Evolutionary conservation across 2,329 filamentous ascomycete genomes (phyloP).

Genomic region (Colletotrichum sp.): DNA sequence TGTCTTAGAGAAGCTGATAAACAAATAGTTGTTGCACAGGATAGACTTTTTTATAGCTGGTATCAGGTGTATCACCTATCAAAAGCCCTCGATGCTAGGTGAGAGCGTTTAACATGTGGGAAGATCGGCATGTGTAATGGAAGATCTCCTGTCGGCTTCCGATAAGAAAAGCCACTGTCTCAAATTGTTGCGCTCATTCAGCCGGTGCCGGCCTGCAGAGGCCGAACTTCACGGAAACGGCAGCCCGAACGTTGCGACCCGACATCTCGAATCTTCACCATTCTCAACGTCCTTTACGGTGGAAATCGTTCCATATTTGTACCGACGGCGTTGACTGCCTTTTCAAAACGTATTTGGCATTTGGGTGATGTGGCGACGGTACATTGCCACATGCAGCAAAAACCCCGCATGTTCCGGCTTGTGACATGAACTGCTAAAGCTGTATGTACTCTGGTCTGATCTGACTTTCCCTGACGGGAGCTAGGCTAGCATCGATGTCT

Average conservation of each 20-base stretch:
- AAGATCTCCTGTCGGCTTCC: background rate
- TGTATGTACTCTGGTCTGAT: background rate
- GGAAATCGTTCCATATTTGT: too few relatives aligned
- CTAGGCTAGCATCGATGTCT: background rate
- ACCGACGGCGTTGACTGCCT: too few relatives aligned
- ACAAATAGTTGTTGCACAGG: background rate
- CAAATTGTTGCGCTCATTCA: background rate
- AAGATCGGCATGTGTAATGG: background rate
- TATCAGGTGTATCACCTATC: background rate
- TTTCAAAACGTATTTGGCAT: too few relatives aligned
- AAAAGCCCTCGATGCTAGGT: background rate
- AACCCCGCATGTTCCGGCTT: too few relatives aligned
- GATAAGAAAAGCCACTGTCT: background rate
- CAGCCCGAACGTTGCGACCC: background rate
- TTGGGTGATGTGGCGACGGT: too few relatives aligned
- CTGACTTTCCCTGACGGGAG: background rate
- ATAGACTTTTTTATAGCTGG: background rate
- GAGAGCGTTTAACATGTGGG: background rate
- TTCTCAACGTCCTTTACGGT: background rate
- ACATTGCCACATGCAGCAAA: too few relatives aligned
- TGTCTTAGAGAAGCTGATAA: background rate
- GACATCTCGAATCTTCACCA: background rate
- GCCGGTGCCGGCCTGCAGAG: background rate
- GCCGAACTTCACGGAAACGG: background rate
- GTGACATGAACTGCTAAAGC: too few relatives aligned